Conservation (phyloP, 179 eudicot genomes). For the Monotropa hypopitys region DNA sequence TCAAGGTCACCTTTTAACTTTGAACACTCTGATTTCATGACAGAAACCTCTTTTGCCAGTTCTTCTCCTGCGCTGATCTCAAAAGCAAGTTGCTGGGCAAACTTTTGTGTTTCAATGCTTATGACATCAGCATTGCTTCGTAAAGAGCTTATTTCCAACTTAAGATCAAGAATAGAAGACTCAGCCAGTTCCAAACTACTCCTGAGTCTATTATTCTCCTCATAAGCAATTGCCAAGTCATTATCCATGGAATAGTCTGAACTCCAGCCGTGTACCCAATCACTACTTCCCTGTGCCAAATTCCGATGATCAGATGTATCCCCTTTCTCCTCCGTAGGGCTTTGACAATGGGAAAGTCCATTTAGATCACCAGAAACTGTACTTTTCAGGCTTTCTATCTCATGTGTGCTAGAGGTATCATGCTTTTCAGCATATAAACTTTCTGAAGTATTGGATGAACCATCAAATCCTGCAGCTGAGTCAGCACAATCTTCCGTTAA, state of each 20-base stretch:
- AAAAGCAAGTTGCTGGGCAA: constrained; percentile 39
- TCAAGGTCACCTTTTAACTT: constrained; percentile 61
- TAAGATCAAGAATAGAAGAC: constrained; percentile 55
- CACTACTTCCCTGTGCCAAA: constrained; percentile 30
- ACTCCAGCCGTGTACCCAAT: constrained; percentile 47
- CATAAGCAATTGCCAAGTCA: constrained; percentile 45
- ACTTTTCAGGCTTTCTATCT: constrained; percentile 56
- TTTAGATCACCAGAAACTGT: constrained; percentile 40
- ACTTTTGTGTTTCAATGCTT: constrained; percentile 50
- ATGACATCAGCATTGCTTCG: constrained; percentile 53
- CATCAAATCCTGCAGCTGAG: constrained; percentile 54
- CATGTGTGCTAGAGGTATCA: constrained; percentile 47
- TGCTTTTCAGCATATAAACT: constrained; percentile 70
- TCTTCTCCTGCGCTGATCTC: constrained; percentile 56
- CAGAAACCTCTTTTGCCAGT: constrained; percentile 53
- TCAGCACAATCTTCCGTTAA: constrained; percentile 54
- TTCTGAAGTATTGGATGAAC: constrained; percentile 65
- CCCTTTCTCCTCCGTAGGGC: constrained; percentile 34
- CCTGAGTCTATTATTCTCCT: constrained; percentile 60
- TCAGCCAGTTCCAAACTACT: constrained; percentile 63
- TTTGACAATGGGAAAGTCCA: constrained; percentile 31
- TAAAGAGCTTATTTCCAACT: constrained; percentile 54
- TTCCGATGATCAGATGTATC: constrained; percentile 30
- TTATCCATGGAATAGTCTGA: constrained; percentile 42
- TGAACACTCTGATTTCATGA: constrained; percentile 59